Base-by-base conservation (phyloP, 345 rosid genomes). In the Hevea brasiliensis region DNA sequence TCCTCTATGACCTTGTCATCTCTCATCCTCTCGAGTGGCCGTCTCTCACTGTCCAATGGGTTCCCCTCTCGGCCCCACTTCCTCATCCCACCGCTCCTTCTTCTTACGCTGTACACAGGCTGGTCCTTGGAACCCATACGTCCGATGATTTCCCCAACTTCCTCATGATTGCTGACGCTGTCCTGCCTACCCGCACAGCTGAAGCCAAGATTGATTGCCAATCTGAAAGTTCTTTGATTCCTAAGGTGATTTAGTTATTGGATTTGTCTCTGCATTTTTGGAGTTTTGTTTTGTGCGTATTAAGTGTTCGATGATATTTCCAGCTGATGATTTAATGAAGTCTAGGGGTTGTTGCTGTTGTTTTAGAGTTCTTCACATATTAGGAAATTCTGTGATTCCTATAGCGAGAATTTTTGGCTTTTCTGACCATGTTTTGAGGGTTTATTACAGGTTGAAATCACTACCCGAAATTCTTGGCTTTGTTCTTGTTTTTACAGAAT, bases 21-120 rank as follows among this genome's bases (percentile, higher is more conserved):
- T 91, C 96, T 70, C 92, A 91, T 72, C 91, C 97, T 7, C 90
- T 92, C 4, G 99, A 92, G 82, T 91, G 97, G 96, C 98, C 99
- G 0, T 95, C 97, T 53, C 97, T 92, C n/a, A 92, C 97, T 57
- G 92, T 92, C 74, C 92, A 95, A 41, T 95, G 99, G 99, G 85
- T 90, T 8, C 98, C 97, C 0, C 77, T 63, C 0, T 73, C 90
- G 0, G 47, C 79, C 2, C 84, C 92, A 14, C 72, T 14, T n/a
- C 87, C 92, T 2, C 85, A 77, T 83, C 24, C 79, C 10, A 79
- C 76, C 17, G 88, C 85, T 71, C 89, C 91, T 7, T 68, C 63
- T 5, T 68, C 85, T 44, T 90, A 89, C 54, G 35, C 65, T 53
- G 83, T 87, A n/a, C 98, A 94, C 81, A 77, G 84, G 80, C 89